Evolutionary conservation across 225 moss, liverwort and hornwort genomes (phyloP), one percentile per base, ranked within the genome.

Genomic region (Polytrichum formosum): DNA sequence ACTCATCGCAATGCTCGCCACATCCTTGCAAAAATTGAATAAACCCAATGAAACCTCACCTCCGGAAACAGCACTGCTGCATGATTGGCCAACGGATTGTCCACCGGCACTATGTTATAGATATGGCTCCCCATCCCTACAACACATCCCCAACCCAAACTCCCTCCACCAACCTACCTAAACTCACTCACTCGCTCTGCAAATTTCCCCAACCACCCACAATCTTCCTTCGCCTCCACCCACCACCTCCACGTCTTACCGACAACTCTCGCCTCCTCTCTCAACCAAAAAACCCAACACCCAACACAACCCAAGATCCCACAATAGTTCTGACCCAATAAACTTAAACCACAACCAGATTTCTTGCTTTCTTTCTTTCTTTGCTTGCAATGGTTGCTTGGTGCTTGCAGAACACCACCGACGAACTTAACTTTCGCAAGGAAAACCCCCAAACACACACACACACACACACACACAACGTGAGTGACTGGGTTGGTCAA

Each of bases 41-140:
- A 64, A 2, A 19, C 21, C 16, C 25, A 59, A 35, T 22, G n/a
- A 61, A 28, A 55, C 28, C 31, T 5, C 54, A 94, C 95, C 93
- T 96, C 96, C 1, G 86, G 74, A 70, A 88, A 96, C 71, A 63
- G 67, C 67, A 85, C 79, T 27, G 91, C 83, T 4, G 93, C 81
- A 77, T 96, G 96, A 23, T 71, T 74, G 17, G 75, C 66, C 56
- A 76, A 82, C n/a, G 75, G 78, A 73, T 83, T 72, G 55, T 96
- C 93, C 54, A 96, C 90, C n/a, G 96, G 96, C 26, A 96, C 74
- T 64, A 96, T 96, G 65, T 96, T 96, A n/a, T 82, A 96, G 64
- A 93, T 78, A 65, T 73, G 72, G 30, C 72, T 75, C 65, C 31
- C 80, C 87, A 87, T 87, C 75, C 67, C 84, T 23, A 56, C 75